Base-by-base conservation (phyloP, 1,139 yeast genomes). In the Magnusiomyces ingens region DNA sequence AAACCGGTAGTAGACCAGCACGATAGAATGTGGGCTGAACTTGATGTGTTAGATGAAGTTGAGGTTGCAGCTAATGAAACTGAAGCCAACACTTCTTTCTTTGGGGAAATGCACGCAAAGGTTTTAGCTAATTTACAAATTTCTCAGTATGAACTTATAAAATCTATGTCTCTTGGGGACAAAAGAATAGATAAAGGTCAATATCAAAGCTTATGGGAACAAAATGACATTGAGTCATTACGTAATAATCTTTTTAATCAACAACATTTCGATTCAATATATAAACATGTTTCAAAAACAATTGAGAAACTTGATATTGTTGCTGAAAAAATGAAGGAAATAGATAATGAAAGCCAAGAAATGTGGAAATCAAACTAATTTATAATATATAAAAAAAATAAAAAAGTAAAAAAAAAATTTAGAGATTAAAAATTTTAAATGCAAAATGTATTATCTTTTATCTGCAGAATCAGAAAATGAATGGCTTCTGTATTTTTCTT, bases 11-110 rank as follows among this genome's bases (percentile, higher is more conserved):
- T 68, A 2, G 68, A 68, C 44, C 58, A 63, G 2, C 89, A 83
- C 71, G 95, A 88, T 67, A 77, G 80, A 62, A 71, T 88, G 51
- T 90, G 96, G 95, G 84, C 94, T 2, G 95, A 89, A 63, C 84
- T 90, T 49, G 96, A 87, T 63, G 87, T 87, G 1, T 73, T 91
- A 57, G 93, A 88, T 60, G 96, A 88, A 60, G 95, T 90, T 2
- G 79, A 79, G 54, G 74, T 74, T 54, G 77, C 85, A 77, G 82
- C 90, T 0, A 71, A 71, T 17, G 80, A 82, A 52, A 81, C 81
- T 1, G 71, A 74, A 48, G 62, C 70, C 35, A 75, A 74, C 55
- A 80, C 79, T 45, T 79, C 82, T 18, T 84, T 81, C 66, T 85
- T 88, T 64, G 85, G 84, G 49, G 74, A 75, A 2, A 73, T 76